A percentile compares a stretch with the other conserved stretches of the same genome.
Conservation (phyloP, 139 green algal genomes). For the Chlorella vulgaris region DNA sequence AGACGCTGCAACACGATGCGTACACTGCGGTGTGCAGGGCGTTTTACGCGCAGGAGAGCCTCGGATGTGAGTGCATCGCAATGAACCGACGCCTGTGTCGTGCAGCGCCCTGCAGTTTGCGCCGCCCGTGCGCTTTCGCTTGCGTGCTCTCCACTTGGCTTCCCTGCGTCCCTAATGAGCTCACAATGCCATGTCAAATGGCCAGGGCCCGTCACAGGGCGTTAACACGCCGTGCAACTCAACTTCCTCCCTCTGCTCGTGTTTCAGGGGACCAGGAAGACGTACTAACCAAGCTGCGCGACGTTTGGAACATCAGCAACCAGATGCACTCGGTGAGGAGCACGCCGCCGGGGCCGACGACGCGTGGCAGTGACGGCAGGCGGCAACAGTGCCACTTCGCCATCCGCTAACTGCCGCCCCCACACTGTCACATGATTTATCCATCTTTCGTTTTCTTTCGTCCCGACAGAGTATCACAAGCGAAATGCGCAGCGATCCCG, state of each 20-base stretch:
- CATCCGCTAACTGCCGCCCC: too few species aligned
- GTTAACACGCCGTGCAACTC: not conserved
- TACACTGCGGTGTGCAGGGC: constrained; percentile 52
- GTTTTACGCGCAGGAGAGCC: constrained; percentile 33
- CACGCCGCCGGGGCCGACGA: not conserved
- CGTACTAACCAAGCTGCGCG: constrained; percentile 45
- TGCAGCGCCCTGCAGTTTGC: not conserved
- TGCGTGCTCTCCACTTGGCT: too few species aligned
- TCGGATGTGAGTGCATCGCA: too few species aligned
- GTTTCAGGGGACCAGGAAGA: constrained; percentile 49
- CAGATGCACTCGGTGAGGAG: constrained; percentile 30
- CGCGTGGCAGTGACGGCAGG: not conserved
- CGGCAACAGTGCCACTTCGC: not conserved
- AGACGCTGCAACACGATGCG: constrained; percentile 46
- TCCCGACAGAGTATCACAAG: constrained; percentile 4
- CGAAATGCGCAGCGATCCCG: constrained; percentile 24
- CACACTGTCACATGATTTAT: too few species aligned
- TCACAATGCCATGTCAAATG: not conserved
- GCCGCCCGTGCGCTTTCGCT: not conserved
- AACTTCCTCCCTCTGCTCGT: not conserved
- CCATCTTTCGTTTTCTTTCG: not conserved
- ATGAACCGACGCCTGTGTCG: not conserved
- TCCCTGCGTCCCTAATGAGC: not conserved
- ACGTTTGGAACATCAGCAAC: constrained; percentile 38
- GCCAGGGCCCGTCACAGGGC: too few species aligned